Evolutionary conservation across 495 filamentous ascomycete genomes (phyloP), one percentile per base, ranked within the genome.

Genomic region (Aspergillus ostianus): DNA sequence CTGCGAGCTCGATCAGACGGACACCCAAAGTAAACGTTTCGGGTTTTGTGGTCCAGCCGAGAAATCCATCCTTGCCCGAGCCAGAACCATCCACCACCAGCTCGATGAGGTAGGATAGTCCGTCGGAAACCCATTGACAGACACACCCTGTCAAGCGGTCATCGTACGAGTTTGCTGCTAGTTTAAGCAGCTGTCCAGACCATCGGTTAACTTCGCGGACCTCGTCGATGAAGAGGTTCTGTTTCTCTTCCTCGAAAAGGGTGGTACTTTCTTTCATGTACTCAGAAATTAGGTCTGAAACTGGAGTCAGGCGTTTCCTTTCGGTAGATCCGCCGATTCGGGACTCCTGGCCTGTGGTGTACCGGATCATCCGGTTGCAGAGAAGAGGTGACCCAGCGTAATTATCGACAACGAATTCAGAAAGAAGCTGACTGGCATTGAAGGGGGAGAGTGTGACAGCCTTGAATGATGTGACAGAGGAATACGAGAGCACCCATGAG

Each of bases 151-250:
- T 26, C 18, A 74, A 47, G 3, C 30, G 32, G n/a, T 70, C 51
- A 5, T 70, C 64, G 49, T 62, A 73, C 1, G 70, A 59, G 18
- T 51, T 29, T 46, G 54, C 56, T 9, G 53, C 61, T 32, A 85
- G 53, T 0, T 58, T 51, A 7, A 63, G 41, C 10, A 89, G 76
- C 13, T 80, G 73, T 7, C 66, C 56, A 3, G 78, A 72, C 93
- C 92, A 97, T 13, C 82, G 55, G 20, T 79, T 76, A 1, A 84
- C 77, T 72, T 97, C 93, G 8, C 82, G 72, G 3, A 90, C 82
- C 51, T 89, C 84, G 64, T 97, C 93, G 52, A 94, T 77, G 67
- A 88, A 97, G 0, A 97, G 77, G 59, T 98, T 98, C 62, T 93
- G 91, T 64, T 94, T 92, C 73, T 98, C 94, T 64, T 89, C 80